Conservation (phyloP, 1,284 basidiomycete species). For the Schizophyllum amplum region DNA sequence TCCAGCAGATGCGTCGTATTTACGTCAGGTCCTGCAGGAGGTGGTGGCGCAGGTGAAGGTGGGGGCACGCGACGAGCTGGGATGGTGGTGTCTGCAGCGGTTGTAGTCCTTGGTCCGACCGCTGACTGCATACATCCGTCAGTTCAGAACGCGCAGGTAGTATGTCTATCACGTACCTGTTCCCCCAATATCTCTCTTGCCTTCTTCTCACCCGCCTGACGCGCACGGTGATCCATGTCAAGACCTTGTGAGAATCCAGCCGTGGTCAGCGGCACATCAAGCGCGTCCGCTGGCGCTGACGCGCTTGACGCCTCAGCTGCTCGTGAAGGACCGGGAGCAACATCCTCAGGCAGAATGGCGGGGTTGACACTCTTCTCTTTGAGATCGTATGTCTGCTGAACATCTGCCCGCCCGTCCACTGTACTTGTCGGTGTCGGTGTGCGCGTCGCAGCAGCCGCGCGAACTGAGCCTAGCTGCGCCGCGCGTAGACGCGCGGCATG, state of each 20-base stretch:
- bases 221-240: not conserved
- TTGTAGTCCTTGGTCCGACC: no score
- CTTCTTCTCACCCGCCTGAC: no score
- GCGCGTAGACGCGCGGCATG: slow-evolving; percentile 54
- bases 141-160: not conserved
- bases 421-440: no score
- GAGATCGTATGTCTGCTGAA: no score
- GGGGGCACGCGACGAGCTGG: not conserved
- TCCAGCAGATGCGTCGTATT: not conserved
- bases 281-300: not conserved
- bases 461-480: slow-evolving; percentile 30
- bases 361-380: no score
- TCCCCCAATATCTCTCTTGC: no score
- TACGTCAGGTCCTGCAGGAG: no score
- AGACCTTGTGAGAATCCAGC: not conserved
- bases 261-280: not conserved
- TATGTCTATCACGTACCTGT: not conserved
- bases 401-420: no score
- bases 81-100: not conserved
- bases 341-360: not conserved
- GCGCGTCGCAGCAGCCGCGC: no score
- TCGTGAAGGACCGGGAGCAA: not conserved
- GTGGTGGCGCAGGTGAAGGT: not conserved
- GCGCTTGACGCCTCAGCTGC: not conserved
- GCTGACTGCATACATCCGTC: no score